Percentiles rank a stretch among this genome's conserved stretches.
Conservation (phyloP, 2,329 filamentous ascomycete genomes). For the Diaporthe citrichinensis region DNA sequence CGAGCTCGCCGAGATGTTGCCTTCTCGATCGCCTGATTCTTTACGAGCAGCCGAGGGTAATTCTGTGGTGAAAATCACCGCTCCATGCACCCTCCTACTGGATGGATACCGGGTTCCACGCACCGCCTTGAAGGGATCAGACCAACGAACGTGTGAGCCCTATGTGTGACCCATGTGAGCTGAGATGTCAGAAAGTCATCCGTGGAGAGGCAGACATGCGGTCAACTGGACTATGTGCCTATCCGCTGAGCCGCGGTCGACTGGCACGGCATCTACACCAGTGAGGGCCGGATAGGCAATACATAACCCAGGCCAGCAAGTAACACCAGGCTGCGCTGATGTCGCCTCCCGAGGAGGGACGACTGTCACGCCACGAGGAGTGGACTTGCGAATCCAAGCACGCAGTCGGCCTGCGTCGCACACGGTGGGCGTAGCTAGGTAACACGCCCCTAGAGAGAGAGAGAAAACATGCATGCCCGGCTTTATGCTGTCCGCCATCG, state of each 20-base stretch:
- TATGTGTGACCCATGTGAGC: background rate
- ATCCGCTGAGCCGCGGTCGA: constrained; percentile 28
- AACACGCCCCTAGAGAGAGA: background rate
- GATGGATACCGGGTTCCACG: background rate
- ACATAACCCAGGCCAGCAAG: background rate
- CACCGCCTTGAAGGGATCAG: background rate
- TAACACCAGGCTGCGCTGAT: background rate
- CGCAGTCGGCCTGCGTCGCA: background rate
- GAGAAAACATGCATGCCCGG: background rate
- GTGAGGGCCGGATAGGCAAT: background rate
- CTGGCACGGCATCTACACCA: constrained; percentile 8
- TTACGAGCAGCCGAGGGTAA: background rate
- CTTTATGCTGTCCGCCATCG: background rate
- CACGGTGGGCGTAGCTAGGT: background rate
- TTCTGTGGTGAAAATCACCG: background rate
- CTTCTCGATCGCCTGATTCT: constrained; percentile 5
- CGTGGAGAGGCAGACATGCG: background rate
- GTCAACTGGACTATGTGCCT: constrained; percentile 1
- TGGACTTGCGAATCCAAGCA: background rate
- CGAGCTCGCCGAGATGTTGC: constrained; percentile 10
- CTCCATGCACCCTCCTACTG: background rate
- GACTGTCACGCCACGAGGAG: constrained; percentile 2
- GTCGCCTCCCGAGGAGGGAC: background rate
- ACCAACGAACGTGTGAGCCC: background rate
- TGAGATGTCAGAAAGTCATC: background rate